Conservation (phyloP, 169 alveolate genomes). For the Toxoplasma gondii region DNA sequence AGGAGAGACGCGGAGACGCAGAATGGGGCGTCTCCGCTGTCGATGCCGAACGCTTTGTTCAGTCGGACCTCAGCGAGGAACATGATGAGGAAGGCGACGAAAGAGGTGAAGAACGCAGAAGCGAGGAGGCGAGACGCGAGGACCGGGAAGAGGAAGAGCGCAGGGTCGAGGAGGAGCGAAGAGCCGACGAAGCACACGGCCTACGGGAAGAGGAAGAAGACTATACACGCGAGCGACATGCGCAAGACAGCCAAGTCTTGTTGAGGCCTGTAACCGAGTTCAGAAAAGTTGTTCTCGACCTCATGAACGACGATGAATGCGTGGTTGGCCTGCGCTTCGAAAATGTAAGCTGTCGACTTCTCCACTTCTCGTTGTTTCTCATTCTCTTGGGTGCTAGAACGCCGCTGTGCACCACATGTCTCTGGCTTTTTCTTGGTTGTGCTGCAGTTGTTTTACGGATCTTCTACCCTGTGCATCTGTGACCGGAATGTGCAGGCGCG, state of each 20-base stretch:
- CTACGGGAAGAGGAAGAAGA: background rate
- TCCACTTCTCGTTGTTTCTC: background rate
- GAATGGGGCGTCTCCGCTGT: too few species aligned
- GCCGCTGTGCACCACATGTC: too few species aligned
- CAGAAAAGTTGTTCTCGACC: background rate
- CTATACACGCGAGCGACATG: background rate
- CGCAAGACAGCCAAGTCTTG: background rate
- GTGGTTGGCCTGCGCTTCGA: background rate
- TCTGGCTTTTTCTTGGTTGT: too few species aligned
- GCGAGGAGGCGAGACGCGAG: background rate
- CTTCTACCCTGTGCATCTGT: too few species aligned
- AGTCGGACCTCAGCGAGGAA: too few species aligned
- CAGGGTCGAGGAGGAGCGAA: background rate
- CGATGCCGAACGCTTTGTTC: too few species aligned
- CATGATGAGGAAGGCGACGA: background rate
- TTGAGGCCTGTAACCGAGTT: background rate
- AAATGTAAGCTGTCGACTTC: background rate
- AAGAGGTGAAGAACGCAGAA: background rate
- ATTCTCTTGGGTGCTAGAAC: background rate
- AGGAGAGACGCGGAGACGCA: too few species aligned
- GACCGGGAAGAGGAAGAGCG: background rate
- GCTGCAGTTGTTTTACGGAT: too few species aligned
- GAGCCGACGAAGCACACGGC: background rate
- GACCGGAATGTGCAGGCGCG: too few species aligned
- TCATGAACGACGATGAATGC: background rate